These are phyloP conservation scores for Colletotrichum cordylinicola DNA, from an alignment of 2,329 filamentous ascomycete genomes.

Conservation along the genomic window DNA sequence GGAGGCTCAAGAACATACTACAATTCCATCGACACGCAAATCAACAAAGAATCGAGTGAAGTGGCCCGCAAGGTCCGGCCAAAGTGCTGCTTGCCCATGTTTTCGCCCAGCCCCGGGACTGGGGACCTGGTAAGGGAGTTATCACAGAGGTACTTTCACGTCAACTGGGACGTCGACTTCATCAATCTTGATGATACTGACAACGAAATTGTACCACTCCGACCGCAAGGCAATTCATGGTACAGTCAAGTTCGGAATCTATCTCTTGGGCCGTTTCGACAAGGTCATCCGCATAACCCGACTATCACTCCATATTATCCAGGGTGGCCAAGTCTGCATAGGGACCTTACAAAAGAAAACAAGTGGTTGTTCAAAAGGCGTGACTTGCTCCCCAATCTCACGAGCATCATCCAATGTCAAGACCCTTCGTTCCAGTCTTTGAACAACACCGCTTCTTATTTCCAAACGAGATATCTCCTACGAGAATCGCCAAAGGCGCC, in stretches of 20 bases:
- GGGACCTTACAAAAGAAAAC: background rate
- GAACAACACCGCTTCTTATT: background rate
- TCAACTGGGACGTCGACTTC: background rate
- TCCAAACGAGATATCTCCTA: background rate
- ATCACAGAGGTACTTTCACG: background rate
- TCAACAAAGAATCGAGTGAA: background rate
- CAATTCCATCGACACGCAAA: background rate
- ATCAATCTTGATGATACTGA: background rate
- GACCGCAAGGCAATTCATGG: background rate
- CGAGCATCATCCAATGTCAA: background rate
- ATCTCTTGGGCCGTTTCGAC: background rate
- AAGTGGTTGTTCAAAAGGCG: background rate
- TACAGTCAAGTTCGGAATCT: background rate
- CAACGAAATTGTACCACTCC: too few relatives aligned
- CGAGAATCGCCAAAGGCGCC: background rate
- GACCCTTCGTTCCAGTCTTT: background rate
- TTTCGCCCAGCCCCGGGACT: accelerated
- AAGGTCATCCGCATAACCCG: background rate
- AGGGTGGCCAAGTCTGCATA: background rate
- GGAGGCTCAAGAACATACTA: background rate
- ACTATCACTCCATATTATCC: too few relatives aligned
- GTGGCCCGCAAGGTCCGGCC: background rate
- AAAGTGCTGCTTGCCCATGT: background rate
- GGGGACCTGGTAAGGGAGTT: too few relatives aligned
- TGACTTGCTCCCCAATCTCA: background rate